These are phyloP conservation scores for Setaria italica DNA, from an alignment of 202 grass and related monocot genomes.

Conservation along the genomic window DNA sequence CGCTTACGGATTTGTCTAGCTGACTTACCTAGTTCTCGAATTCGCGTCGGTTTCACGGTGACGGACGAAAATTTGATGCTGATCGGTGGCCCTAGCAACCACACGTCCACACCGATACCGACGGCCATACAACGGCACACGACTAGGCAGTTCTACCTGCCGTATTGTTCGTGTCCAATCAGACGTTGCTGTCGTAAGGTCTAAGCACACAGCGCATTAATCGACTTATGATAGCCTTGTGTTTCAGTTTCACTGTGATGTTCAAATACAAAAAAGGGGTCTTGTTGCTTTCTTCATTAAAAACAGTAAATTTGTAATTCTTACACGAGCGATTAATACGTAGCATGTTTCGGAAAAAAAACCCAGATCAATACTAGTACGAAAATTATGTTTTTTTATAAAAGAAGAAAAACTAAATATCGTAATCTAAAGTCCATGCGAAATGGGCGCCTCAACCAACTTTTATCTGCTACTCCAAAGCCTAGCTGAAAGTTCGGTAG, in stretches of 20 bases:
- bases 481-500: neutral
- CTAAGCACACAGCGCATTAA: too few species aligned
- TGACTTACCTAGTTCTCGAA: neutral
- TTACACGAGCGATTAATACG: too few species aligned
- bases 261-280: too few species aligned
- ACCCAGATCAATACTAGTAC: neutral
- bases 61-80: neutral
- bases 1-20: neutral
- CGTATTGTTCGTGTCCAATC: neutral
- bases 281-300: too few species aligned
- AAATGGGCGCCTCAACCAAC: too few species aligned
- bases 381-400: neutral
- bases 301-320: too few species aligned
- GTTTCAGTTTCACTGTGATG: too few species aligned
- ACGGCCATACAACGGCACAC: neutral
- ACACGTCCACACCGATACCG: neutral
- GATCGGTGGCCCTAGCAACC: neutral
- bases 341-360: neutral
- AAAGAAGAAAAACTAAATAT: neutral
- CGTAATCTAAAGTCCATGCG: neutral
- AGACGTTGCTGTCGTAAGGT: neutral
- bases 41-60: neutral
- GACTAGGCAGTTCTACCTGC: neutral
- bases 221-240: too few species aligned
- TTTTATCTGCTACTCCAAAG: neutral